Base-by-base conservation (phyloP, 192 early-diverging fungal species). In the Rhizophlyctis rosea region DNA sequence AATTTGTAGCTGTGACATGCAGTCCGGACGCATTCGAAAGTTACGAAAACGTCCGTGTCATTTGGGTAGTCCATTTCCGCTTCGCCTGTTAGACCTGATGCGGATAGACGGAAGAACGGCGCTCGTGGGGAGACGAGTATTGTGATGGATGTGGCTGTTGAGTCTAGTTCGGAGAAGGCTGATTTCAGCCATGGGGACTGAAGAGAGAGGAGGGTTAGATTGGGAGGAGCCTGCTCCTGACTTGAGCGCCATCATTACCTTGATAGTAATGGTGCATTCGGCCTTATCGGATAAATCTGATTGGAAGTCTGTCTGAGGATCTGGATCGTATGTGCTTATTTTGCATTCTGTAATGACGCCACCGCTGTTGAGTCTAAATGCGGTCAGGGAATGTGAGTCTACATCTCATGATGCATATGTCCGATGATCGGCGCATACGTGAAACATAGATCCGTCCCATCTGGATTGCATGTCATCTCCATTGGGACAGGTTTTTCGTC, bases 131-230 rank as follows among this genome's bases (percentile, higher is more conserved):
- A 68, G 27, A 79, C 73, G 7, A 58, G 50, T 25, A 85, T 62
- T 4, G 65, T 61, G 9, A 82, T 69, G 0, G 69, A 64, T 28
- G 80, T 79, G 65, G 78, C 71, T 9, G 80, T 81, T 18, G 64
- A 65, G 34, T 85, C 83, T 9, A 85, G 74, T 63, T 85, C 83
- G 28, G 72, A 73, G 34, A 85, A 81, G 5, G 83, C 83, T 54
- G 78, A 78, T 1, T 73, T 64, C 1, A 85, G 74, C 78, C 78
- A 81, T 29, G 76, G 65, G 0, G 83, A 85, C 32, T 68, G 24
- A 31, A 25, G 13, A 25, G 5, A 60, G 23, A 16, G 51, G 7
- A 9, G 7, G 5, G 30, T 9, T 18, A 30, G 21, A 11, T 53
- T 27, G 5, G 11, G 16, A 58, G 9, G n/a, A 7, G 9, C 25